Conservation (phyloP, 2,329 filamentous ascomycete genomes). For the Blumeria hordei region DNA sequence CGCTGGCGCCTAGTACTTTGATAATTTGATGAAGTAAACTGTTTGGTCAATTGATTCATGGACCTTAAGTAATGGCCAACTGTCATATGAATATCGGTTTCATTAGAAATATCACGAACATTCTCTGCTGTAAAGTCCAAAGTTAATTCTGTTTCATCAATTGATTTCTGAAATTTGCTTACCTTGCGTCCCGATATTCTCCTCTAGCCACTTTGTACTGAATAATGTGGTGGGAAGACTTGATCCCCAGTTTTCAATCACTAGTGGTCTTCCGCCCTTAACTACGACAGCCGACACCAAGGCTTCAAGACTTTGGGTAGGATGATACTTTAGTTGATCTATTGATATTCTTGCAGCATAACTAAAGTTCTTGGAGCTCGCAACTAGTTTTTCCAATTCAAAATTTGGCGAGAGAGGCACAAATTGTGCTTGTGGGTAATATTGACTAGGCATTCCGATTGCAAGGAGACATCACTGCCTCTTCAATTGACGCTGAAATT, state of each 20-base stretch:
- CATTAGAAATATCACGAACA: slow-evolving; percentile 55
- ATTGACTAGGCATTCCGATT: slow-evolving; percentile 39
- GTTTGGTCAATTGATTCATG: slow-evolving; percentile 61
- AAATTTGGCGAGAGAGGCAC: slow-evolving; percentile 75
- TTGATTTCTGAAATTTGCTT: slow-evolving; percentile 12
- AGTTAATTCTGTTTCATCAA: slow-evolving; percentile 5
- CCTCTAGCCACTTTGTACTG: slow-evolving; percentile 54
- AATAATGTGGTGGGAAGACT: slow-evolving; percentile 57
- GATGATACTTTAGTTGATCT: slow-evolving; percentile 53
- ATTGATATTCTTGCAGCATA: slow-evolving; percentile 63
- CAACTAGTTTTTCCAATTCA: slow-evolving; percentile 51
- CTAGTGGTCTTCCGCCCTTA: slow-evolving; percentile 61
- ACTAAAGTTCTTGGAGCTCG: slow-evolving; percentile 61
- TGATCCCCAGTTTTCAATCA: slow-evolving; percentile 72
- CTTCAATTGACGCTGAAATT: too few species aligned
- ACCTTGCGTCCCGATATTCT: slow-evolving; percentile 60
- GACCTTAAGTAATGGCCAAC: slow-evolving; percentile 77
- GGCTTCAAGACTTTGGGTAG: slow-evolving; percentile 61
- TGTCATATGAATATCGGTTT: slow-evolving; percentile 57
- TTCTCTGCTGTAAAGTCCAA: slow-evolving; percentile 38
- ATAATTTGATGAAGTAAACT: slow-evolving; percentile 54
- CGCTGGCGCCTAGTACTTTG: slow-evolving; percentile 60
- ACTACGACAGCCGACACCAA: slow-evolving; percentile 71
- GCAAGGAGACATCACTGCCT: too few species aligned
- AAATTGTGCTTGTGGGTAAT: slow-evolving; percentile 68